Conservation (phyloP, 345 rosid genomes). For the Diplotaxis tenuifolia region DNA sequence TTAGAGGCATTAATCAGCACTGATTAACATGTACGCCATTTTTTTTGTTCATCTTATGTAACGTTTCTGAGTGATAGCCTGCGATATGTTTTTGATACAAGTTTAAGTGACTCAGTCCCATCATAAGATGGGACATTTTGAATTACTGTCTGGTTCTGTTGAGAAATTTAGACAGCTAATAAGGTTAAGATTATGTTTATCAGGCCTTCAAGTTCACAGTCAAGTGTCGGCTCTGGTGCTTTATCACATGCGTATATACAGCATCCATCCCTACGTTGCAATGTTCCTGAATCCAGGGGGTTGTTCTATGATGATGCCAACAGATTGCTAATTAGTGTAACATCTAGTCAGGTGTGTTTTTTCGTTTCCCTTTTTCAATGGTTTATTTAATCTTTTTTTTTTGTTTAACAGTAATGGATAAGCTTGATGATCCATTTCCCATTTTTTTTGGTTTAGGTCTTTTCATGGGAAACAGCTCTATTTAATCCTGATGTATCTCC, state of each 20-base stretch:
- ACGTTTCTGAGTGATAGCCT: neutral
- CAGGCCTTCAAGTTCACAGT: conserved; percentile 69
- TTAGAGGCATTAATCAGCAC: conserved; percentile 8
- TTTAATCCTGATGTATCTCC: conserved; percentile 62
- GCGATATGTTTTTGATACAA: neutral
- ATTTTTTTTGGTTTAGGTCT: conserved; percentile 45
- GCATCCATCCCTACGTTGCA: conserved; percentile 66
- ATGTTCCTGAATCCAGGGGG: conserved; percentile 65
- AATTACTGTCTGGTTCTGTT: neutral
- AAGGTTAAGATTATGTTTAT: conserved; percentile 44
- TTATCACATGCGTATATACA: conserved; percentile 82
- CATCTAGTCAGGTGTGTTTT: conserved; percentile 59
- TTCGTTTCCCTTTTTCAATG: conserved; percentile 22
- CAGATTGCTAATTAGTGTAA: conserved; percentile 61
- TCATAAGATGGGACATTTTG: neutral
- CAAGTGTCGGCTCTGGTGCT: conserved; percentile 58
- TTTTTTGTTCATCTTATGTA: neutral
- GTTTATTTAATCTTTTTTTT: neutral
- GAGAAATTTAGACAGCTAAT: neutral
- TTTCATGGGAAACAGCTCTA: conserved; percentile 81
- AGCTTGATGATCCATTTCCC: conserved; percentile 12
- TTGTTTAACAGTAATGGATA: neutral
- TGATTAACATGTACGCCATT: conserved; percentile 22
- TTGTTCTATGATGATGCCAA: conserved; percentile 91
- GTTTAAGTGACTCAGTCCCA: neutral